Conservation (phyloP, 2,329 filamentous ascomycete genomes). For the Colletotrichum cereale region DNA sequence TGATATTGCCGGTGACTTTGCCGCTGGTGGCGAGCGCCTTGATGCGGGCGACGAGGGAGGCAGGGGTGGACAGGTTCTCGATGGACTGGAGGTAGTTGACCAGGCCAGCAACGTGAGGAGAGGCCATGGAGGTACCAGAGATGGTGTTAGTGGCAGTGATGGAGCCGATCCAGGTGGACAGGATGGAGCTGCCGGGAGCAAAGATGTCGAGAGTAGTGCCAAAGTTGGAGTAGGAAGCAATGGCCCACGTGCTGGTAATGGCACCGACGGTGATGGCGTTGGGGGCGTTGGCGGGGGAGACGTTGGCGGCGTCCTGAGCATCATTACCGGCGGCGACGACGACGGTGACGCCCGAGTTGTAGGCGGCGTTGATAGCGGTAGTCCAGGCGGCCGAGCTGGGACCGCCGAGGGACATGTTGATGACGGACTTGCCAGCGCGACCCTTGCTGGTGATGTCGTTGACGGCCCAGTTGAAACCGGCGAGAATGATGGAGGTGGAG, state of each 20-base stretch:
- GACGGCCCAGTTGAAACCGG: slow-evolving; percentile 57
- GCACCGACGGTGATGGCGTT: slow-evolving; percentile 67
- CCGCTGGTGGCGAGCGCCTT: slow-evolving; percentile 55
- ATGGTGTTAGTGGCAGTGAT: slow-evolving; percentile 58
- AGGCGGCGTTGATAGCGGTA: slow-evolving; percentile 60
- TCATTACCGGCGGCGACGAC: slow-evolving; percentile 69
- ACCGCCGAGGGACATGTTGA: slow-evolving; percentile 69
- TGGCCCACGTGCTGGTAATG: slow-evolving; percentile 53
- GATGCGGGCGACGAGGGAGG: slow-evolving; percentile 56
- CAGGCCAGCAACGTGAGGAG: slow-evolving; percentile 71
- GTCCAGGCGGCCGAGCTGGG: slow-evolving; percentile 58
- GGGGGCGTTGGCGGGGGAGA: slow-evolving; percentile 62
- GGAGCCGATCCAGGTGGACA: slow-evolving; percentile 60
- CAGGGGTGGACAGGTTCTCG: slow-evolving; percentile 55
- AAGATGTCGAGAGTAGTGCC: slow-evolving; percentile 63
- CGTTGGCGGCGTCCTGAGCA: slow-evolving; percentile 49
- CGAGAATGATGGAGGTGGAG: slow-evolving; percentile 48
- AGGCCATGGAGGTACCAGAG: slow-evolving; percentile 73
- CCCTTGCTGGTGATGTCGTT: slow-evolving; percentile 58
- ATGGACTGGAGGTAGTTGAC: slow-evolving; percentile 67
- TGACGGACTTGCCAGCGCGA: slow-evolving; percentile 58
- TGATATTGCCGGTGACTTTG: slow-evolving; percentile 50
- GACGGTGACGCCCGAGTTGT: slow-evolving; percentile 61
- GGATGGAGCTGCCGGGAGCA: slow-evolving; percentile 61
- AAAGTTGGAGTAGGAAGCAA: slow-evolving; percentile 63